Evolutionary conservation across 352 stramenopile genomes (phyloP).

Genomic region (Phytophthora quininea): DNA sequence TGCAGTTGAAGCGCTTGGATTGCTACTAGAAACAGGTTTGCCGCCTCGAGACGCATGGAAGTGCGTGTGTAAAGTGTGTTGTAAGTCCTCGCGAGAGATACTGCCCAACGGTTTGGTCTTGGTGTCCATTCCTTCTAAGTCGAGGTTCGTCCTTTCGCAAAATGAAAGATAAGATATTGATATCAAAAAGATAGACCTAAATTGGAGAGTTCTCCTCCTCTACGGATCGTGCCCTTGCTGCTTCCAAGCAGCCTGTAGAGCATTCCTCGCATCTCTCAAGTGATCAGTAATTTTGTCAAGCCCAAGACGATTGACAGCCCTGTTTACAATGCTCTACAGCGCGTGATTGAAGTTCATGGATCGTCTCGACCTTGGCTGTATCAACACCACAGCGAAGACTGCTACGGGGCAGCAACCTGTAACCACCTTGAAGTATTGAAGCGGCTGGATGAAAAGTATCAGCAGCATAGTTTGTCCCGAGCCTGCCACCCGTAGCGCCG

Average conservation of each 20-base stretch:
- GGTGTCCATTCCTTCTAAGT: constrained; percentile 15
- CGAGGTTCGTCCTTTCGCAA: constrained; percentile 17
- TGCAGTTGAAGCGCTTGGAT: neutral
- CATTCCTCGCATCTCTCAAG: too few species aligned
- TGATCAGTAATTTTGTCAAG: neutral
- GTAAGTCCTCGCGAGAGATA: constrained; percentile 66
- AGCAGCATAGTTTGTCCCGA: too few species aligned
- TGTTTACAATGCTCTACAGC: neutral
- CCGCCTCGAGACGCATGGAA: constrained; percentile 40
- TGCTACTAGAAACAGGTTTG: neutral
- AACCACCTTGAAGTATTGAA: too few species aligned
- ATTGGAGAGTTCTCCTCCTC: too few species aligned
- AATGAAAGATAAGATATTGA: neutral
- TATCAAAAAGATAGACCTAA: neutral
- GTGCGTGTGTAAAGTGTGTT: constrained; percentile 68
- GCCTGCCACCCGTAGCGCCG: too few species aligned
- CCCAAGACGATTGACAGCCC: neutral
- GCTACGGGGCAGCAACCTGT: too few species aligned
- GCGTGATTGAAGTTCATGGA: neutral
- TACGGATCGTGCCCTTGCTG: too few species aligned
- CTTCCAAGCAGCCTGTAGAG: too few species aligned
- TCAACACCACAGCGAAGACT: too few species aligned
- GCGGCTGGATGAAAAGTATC: too few species aligned
- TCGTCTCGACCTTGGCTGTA: neutral
- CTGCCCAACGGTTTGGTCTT: constrained; percentile 33